Percentiles rank a stretch among this genome's conserved stretches.
Conservation (phyloP, 75 land plant genomes). For the Pinus albicaulis region DNA sequence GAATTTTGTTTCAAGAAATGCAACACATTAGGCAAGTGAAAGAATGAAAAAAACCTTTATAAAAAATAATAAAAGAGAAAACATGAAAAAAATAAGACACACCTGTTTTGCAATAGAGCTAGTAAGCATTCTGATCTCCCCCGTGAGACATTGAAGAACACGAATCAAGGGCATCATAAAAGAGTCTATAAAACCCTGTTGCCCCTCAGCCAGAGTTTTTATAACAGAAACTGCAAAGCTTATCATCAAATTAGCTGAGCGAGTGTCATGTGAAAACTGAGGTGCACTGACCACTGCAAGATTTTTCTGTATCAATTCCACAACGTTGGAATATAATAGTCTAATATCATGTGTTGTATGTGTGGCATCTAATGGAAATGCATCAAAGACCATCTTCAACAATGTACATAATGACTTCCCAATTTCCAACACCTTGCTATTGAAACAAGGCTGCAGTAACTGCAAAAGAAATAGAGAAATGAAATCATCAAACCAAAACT, state of each 20-base stretch:
- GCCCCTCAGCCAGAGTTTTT: constrained; percentile 76
- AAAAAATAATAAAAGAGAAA: neutral
- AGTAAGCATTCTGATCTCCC: constrained; percentile 73
- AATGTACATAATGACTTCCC: constrained; percentile 89
- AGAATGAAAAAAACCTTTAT: neutral
- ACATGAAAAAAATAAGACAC: neutral
- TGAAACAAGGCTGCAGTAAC: constrained; percentile 96
- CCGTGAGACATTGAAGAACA: constrained; percentile 87
- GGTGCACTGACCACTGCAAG: constrained; percentile 66
- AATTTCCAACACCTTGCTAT: constrained; percentile 81
- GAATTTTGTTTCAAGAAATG: neutral
- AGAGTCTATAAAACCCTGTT: constrained; percentile 75
- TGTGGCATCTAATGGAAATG: constrained; percentile 81
- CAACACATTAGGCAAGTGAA: neutral
- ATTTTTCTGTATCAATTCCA: constrained; percentile 92
- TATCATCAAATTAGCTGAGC: constrained; percentile 63
- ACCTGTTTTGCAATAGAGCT: constrained; percentile 75
- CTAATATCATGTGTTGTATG: constrained; percentile 77
- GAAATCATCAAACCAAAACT: no score
- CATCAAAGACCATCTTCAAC: constrained; percentile 92
- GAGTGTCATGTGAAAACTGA: constrained; percentile 63
- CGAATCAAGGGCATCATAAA: constrained; percentile 60
- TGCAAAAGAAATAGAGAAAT: constrained; percentile 31
- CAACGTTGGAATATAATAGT: constrained; percentile 67
- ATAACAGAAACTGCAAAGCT: constrained; percentile 79